Conservation (phyloP, 2,329 filamentous ascomycete species). For the Zalaria sp. region DNA sequence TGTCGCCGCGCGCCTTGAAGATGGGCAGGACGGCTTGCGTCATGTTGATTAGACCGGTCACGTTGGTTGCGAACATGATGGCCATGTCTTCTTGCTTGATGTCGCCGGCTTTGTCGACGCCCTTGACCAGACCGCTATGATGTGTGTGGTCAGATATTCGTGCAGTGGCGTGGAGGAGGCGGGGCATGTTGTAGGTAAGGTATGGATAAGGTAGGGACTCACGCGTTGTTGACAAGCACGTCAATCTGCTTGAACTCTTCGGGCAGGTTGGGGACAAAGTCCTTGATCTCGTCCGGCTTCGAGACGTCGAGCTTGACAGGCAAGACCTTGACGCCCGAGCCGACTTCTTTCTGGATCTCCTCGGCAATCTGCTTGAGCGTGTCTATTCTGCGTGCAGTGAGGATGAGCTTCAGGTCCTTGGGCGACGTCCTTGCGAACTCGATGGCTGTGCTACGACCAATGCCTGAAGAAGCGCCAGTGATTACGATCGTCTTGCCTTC, state of each 20-base stretch:
- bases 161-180: background rate
- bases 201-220: slow-evolving; percentile 21
- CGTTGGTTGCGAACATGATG: slow-evolving; percentile 84
- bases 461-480: slow-evolving; percentile 86
- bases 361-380: slow-evolving; percentile 59
- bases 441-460: slow-evolving; percentile 68
- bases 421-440: slow-evolving; percentile 85
- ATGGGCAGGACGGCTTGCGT: slow-evolving; percentile 79
- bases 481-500: slow-evolving; percentile 85
- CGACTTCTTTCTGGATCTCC: slow-evolving; percentile 64
- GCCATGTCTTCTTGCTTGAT: slow-evolving; percentile 73
- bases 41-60: slow-evolving; percentile 90
- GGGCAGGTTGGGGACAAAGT: slow-evolving; percentile 60
- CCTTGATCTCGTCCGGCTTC: slow-evolving; percentile 57
- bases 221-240: slow-evolving; percentile 94
- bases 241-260: slow-evolving; percentile 75
- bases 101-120: slow-evolving; percentile 69
- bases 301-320: slow-evolving; percentile 80
- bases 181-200: background rate
- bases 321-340: slow-evolving; percentile 65
- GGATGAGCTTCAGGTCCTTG: slow-evolving; percentile 63
- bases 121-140: slow-evolving; percentile 69
- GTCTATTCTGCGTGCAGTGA: slow-evolving; percentile 80
- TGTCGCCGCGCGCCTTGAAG: slow-evolving; percentile 48
- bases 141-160: background rate